phyloP scores from a whole-genome alignment of 2,329 filamentous ascomycete genomes.

The Alternaria dauci region DNA sequence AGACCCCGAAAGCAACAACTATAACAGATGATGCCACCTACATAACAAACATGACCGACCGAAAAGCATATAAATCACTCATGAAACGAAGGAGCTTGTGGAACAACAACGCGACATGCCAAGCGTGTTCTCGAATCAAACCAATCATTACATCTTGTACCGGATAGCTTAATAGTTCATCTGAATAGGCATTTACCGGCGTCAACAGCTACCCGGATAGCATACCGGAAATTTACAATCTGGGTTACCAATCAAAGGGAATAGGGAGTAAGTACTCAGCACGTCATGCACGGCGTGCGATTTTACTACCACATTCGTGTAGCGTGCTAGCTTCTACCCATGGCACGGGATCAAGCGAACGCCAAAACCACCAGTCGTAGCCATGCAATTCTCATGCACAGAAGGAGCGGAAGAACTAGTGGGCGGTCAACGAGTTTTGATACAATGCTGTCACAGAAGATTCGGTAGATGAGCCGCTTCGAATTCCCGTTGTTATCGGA shows the following conservation, averaged over 20 bases:
- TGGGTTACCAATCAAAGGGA: background rate
- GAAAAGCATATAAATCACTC: background rate
- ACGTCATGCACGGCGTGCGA: conserved; percentile 8
- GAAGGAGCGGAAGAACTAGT: background rate
- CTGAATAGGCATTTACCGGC: background rate
- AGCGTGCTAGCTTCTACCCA: conserved; percentile 11
- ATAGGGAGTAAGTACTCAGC: conserved; percentile 3
- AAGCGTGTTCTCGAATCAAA: background rate
- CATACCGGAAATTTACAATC: background rate
- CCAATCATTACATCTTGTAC: background rate
- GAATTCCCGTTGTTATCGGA: background rate
- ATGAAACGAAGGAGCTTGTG: background rate
- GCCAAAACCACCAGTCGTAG: background rate
- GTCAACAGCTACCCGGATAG: background rate
- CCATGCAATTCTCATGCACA: background rate
- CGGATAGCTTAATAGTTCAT: background rate
- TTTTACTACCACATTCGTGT: background rate
- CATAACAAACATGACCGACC: background rate
- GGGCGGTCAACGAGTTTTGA: background rate
- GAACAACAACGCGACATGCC: background rate
- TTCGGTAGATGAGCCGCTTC: background rate
- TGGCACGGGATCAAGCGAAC: background rate
- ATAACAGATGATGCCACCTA: no score
- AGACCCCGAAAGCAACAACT: no score
- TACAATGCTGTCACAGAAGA: background rate